Conservation (phyloP, 2,329 filamentous ascomycete species). For the Claviceps digitariae region DNA sequence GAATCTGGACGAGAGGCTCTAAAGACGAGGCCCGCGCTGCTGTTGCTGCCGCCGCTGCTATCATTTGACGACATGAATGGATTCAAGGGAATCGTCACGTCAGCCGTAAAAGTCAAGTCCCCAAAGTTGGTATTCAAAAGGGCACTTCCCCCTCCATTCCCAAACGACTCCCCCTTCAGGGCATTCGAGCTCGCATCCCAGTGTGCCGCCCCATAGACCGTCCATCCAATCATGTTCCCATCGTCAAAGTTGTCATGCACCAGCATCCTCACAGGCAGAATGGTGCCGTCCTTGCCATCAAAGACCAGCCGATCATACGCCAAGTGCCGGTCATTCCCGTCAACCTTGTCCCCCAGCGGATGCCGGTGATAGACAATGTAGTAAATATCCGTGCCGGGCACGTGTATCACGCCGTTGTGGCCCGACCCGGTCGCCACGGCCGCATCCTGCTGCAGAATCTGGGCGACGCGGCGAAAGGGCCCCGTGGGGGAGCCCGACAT, state of each 20-base stretch:
- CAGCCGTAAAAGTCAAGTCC: conserved; percentile 18
- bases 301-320: conserved; percentile 36
- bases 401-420: conserved; percentile 29
- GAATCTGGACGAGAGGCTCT: conserved; percentile 13
- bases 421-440: conserved; percentile 29
- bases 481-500: conserved; percentile 24
- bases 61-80: no score
- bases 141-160: conserved; percentile 10
- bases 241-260: conserved; percentile 29
- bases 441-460: conserved; percentile 27
- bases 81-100: conserved; percentile 9
- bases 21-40: conserved; percentile 21
- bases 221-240: conserved; percentile 25
- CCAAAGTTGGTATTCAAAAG: conserved; percentile 24
- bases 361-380: conserved; percentile 34
- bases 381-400: conserved; percentile 32
- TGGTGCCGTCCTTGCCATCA: conserved; percentile 25
- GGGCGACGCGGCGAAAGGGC: conserved; percentile 26
- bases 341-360: conserved; percentile 26
- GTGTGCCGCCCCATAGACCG: conserved; percentile 10
- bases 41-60: conserved; percentile 8
- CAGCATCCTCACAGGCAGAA: conserved; percentile 29
- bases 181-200: conserved; percentile 8
- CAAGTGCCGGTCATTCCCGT: conserved; percentile 31
- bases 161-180: conserved; percentile 11